phyloP scores from a whole-genome alignment of 1,139 yeast species.

The Geotrichum europaeum region DNA sequence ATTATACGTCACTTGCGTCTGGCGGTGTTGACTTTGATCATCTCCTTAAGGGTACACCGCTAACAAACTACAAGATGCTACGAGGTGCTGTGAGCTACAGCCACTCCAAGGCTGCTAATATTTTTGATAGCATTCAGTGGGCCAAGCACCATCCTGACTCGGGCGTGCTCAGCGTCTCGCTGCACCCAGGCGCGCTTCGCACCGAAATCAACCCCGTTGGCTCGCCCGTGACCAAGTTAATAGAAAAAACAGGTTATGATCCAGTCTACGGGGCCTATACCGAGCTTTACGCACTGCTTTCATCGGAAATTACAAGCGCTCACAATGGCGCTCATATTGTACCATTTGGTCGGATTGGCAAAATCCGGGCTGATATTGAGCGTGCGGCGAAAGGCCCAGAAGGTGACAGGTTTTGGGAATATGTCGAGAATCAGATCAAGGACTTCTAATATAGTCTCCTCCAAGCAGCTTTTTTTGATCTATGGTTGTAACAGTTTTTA shows the following conservation, averaged over 20 bases:
- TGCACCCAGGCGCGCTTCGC: slow-evolving; percentile 44
- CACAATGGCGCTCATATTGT: slow-evolving; percentile 32
- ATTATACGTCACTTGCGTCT: slow-evolving; percentile 33
- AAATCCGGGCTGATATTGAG: slow-evolving; percentile 31
- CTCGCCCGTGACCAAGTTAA: slow-evolving; percentile 14
- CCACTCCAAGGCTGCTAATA: slow-evolving; percentile 45
- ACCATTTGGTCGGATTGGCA: slow-evolving; percentile 36
- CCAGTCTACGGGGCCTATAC: slow-evolving; percentile 41
- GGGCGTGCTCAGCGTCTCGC: slow-evolving; percentile 28
- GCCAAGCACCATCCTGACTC: slow-evolving; percentile 30
- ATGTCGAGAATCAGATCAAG: slow-evolving; percentile 28
- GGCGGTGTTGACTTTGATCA: slow-evolving; percentile 44
- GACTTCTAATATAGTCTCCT: not conserved
- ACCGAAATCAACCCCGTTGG: slow-evolving; percentile 35
- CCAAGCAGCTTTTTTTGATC: not conserved
- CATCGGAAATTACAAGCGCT: slow-evolving; percentile 34
- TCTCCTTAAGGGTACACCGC: slow-evolving; percentile 16
- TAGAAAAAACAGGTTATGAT: slow-evolving; percentile 15
- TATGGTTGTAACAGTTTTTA: not conserved
- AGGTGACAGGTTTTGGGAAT: slow-evolving; percentile 33
- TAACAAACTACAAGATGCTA: not conserved
- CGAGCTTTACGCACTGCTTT: slow-evolving; percentile 42
- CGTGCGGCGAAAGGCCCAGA: slow-evolving; percentile 30
- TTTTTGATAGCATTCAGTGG: slow-evolving; percentile 41
- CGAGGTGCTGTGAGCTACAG: slow-evolving; percentile 31